These are phyloP conservation scores for Lathyrus sativus DNA, from an alignment of 306 rosid species.

Conservation along the genomic window DNA sequence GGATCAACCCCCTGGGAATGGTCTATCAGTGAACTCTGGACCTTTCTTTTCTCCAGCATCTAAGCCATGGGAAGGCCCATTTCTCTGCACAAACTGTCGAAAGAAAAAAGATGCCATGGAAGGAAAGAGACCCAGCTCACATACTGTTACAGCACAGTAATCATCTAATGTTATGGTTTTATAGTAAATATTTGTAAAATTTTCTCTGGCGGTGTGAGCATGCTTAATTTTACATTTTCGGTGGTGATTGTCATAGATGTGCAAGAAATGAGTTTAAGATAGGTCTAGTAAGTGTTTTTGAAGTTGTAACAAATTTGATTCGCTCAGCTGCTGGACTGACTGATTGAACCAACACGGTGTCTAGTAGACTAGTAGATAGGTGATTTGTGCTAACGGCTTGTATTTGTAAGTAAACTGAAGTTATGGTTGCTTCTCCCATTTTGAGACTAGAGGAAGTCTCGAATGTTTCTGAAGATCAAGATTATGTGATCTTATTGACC, in stretches of 20 bases:
- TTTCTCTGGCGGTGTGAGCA: slow-evolving; percentile 81
- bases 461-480: background rate
- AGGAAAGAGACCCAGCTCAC: slow-evolving; percentile 78
- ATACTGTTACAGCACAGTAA: slow-evolving; percentile 63
- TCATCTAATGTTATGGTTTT: slow-evolving; percentile 46
- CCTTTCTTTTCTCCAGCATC: slow-evolving; percentile 83
- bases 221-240: slow-evolving; percentile 49
- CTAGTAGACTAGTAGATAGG: slow-evolving; percentile 43
- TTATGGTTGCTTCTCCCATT: slow-evolving; percentile 24
- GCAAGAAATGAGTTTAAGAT: slow-evolving; percentile 78
- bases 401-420: slow-evolving; percentile 65
- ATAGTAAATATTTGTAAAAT: slow-evolving; percentile 55
- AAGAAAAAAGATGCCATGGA: slow-evolving; percentile 97
- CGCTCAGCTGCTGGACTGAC: slow-evolving; percentile 84
- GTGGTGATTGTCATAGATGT: slow-evolving; percentile 56
- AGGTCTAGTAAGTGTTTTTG: slow-evolving; percentile 53
- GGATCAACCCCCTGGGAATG: slow-evolving; percentile 80
- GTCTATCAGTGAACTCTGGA: slow-evolving; percentile 73
- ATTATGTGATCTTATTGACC: slow-evolving; percentile 1
- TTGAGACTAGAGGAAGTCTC: slow-evolving; percentile 10
- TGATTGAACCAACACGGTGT: slow-evolving; percentile 55
- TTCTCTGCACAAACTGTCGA: slow-evolving; percentile 79
- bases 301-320: slow-evolving; percentile 51
- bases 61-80: slow-evolving; percentile 96
- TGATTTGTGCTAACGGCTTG: slow-evolving; percentile 64